Evolutionary conservation across 164 flowering plant genomes (phyloP), one percentile per base, ranked within the genome.

Genomic region (Taxillus chinensis): DNA sequence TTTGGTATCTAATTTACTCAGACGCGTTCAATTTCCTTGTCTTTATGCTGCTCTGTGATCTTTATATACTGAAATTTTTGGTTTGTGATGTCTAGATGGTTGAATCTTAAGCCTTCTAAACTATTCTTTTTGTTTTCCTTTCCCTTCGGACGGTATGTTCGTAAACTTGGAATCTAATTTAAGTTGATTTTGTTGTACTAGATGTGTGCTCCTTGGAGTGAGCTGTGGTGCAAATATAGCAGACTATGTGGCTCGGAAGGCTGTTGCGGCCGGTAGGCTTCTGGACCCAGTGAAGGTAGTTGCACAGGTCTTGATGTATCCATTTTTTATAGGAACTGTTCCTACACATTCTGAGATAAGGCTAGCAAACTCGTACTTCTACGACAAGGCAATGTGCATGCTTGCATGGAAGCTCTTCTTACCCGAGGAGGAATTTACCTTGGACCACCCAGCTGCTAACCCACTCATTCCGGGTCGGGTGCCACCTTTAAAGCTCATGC

Each of bases 151-250:
- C 12, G 51, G 13, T 11, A 11, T 48, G 13, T 11, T 11, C 4
- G 9, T 48, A 4, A n/a, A 15, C 17, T 4, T 13, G 12, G 16
- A 10, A 42, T 41, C 7, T 55, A 54, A 50, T 38, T 51, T n/a
- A 3, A 15, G 40, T 48, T 39, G 12, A n/a, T 62, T 8, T 59
- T 55, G n/a, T 65, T 57, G 62, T 52, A 64, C 17, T 84, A 86
- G 92, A 73, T 86, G 87, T 74, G 89, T 86, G 59, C 80, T 86
- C 37, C 89, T 86, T 46, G 92, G 92, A n/a, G 89, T 82, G 72
- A 84, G 89, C 67, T 83, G 87, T 72, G 92, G 92, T 39, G 83
- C 84, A 68, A 86, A 86, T 62, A 84, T 86, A 52, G 85, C 87
- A 8, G 89, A 86, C 54, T 81, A 79, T 63, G 90, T 85, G 65